Percentiles rank a stretch among this genome's conserved stretches.
Conservation (phyloP, 176 grass and related monocot genomes). For the Ensete glaucum region DNA sequence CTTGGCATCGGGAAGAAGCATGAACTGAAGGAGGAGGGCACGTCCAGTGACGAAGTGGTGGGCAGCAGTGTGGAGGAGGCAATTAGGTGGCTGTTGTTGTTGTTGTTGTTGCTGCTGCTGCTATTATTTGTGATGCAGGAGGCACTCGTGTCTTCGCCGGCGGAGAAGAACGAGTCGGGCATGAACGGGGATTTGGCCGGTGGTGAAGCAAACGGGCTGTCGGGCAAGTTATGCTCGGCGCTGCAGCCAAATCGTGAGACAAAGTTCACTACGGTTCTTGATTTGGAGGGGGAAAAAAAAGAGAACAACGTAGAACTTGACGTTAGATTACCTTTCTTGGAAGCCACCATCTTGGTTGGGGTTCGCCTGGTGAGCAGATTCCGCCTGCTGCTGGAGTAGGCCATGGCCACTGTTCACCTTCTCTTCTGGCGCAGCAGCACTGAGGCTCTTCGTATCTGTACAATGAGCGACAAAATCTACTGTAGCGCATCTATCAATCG, state of each 20-base stretch:
- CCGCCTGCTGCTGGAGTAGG: background rate
- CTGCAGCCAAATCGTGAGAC: background rate
- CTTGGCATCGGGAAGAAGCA: conserved; percentile 18
- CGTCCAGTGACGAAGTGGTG: background rate
- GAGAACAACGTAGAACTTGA: background rate
- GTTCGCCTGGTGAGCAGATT: background rate
- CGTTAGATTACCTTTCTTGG: conserved; percentile 1
- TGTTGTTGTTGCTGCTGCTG: background rate
- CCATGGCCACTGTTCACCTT: background rate
- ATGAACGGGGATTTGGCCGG: conserved; percentile 5
- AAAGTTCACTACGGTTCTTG: background rate
- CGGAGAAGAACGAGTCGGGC: background rate
- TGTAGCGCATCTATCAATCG: background rate
- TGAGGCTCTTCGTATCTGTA: conserved; percentile 1
- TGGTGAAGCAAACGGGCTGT: conserved; percentile 13
- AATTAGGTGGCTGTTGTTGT: background rate
- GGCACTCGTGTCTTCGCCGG: background rate
- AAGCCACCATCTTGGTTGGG: background rate
- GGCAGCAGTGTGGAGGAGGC: conserved; percentile 11
- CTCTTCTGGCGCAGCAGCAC: background rate
- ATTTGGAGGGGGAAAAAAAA: background rate
- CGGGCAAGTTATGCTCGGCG: conserved; percentile 5
- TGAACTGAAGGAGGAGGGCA: conserved; percentile 4
- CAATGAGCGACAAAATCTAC: background rate
- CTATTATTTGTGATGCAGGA: background rate